Base-by-base conservation (phyloP, 2,329 filamentous ascomycete species). In the Fusarium subtropicale region DNA sequence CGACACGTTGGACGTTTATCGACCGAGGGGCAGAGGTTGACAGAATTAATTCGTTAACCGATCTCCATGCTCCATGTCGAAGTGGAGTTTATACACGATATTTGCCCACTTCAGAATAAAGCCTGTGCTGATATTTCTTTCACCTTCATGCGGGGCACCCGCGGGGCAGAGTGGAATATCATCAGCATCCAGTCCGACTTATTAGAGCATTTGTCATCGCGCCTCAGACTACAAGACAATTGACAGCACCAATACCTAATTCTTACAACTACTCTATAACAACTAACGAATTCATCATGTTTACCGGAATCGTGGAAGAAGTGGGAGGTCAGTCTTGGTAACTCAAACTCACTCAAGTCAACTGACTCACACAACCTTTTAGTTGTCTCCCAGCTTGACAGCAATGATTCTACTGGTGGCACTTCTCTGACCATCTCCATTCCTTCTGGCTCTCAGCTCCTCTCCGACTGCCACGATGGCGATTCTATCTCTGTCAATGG, bases 401-500 rank as follows among this genome's bases (percentile, higher is more conserved):
- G 87, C 74, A 89, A 93, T 80, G 93, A 97, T 80, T 87, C 90
- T 78, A 91, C 92, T 63, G 92, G 92, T 78, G 95, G 96, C 76
- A 97, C 94, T 53, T 96, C 93, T 44, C 86, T 98, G 76, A 97
- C 93, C 71, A 96, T 99, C 80, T 87, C 88, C 71, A 86, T 94
- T 71, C 83, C 85, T 15, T 82, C 87, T 11, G 83, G 83, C 71
- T 90, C 91, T 62, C 83, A 85, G n/a, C 92, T 99, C 63, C 90
- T 99, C 71, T 85, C 84, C 36, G 96, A 97, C 80, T 92, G 88
- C 71, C 90, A 94, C 73, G 85, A 97, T 26, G 96, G 96, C 71
- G 96, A 99, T 85, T 97, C 92, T 78, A 98, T 99, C 79, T 89
- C 91, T 78, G 88, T 99, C 79, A 99, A 99, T 82, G 96, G 96